Evolutionary conservation across 169 alveolate genomes (phyloP).

Genomic region (Cryptosporidium canis): DNA sequence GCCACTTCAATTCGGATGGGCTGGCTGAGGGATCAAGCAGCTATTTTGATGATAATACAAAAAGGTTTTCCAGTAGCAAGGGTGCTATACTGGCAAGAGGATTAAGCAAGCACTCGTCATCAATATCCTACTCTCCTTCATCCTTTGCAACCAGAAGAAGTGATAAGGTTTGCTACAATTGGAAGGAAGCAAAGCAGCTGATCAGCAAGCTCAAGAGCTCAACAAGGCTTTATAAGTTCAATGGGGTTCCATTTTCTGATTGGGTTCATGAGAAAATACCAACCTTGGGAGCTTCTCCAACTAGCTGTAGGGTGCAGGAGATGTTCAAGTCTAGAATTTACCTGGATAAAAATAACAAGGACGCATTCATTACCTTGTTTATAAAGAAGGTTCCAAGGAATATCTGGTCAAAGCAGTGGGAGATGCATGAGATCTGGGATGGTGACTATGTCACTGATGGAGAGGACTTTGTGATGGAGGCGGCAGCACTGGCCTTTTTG

Average conservation of each 20-base stretch:
- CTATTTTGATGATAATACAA: neutral
- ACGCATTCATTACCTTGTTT: constrained; percentile 53
- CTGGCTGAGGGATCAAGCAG: neutral
- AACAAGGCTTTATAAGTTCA: constrained; percentile 36
- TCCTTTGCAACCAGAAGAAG: neutral
- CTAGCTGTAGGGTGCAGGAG: constrained; percentile 79
- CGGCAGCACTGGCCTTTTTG: constrained; percentile 80
- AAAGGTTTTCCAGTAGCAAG: neutral
- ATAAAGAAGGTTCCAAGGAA: constrained; percentile 79
- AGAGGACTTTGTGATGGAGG: constrained; percentile 84
- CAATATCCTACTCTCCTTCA: constrained; percentile 10
- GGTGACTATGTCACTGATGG: constrained; percentile 84
- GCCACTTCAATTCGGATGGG: neutral
- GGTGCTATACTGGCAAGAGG: neutral
- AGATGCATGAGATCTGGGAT: constrained; percentile 76
- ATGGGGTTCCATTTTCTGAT: constrained; percentile 75
- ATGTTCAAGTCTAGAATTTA: constrained; percentile 74
- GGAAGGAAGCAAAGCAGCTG: constrained; percentile 60
- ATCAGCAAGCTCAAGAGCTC: constrained; percentile 46
- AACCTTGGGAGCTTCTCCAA: constrained; percentile 78
- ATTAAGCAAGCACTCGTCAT: neutral
- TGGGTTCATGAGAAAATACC: constrained; percentile 78
- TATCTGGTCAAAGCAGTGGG: constrained; percentile 82
- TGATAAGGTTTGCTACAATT: constrained; percentile 32
- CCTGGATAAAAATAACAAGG: neutral